These are phyloP conservation scores for Wickerhamomyces bisporus DNA, from an alignment of 805 yeast species.

Conservation along the genomic window DNA sequence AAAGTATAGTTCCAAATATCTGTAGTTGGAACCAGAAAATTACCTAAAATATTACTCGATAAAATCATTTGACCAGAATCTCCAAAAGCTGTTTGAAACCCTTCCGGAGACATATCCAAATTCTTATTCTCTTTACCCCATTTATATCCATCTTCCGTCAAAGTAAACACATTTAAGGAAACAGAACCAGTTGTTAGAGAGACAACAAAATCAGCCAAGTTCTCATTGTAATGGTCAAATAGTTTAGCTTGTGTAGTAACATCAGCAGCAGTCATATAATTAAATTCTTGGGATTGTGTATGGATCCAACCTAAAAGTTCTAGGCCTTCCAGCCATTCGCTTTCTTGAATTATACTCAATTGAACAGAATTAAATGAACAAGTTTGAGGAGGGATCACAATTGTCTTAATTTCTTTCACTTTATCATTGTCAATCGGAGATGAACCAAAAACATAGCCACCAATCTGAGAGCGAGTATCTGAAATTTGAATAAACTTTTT, in stretches of 20 bases:
- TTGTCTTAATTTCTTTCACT: slow-evolving; percentile 70
- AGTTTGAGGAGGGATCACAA: slow-evolving; percentile 83
- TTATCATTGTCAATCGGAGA: slow-evolving; percentile 67
- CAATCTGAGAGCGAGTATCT: slow-evolving; percentile 78
- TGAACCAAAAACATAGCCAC: slow-evolving; percentile 74
- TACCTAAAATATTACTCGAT: slow-evolving; percentile 73
- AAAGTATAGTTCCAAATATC: slow-evolving; percentile 90
- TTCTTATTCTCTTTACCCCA: slow-evolving; percentile 76
- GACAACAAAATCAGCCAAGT: slow-evolving; percentile 55
- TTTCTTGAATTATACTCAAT: slow-evolving; percentile 39
- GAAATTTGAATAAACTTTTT: slow-evolving; percentile 73
- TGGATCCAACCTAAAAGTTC: slow-evolving; percentile 95
- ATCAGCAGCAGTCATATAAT: slow-evolving; percentile 64
- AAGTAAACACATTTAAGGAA: slow-evolving; percentile 59
- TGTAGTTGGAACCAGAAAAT: slow-evolving; percentile 79
- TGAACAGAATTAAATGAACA: slow-evolving; percentile 60
- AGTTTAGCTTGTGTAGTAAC: slow-evolving; percentile 49
- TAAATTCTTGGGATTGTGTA: slow-evolving; percentile 66
- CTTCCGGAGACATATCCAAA: slow-evolving; percentile 51
- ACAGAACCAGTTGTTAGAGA: slow-evolving; percentile 82
- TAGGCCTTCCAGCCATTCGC: slow-evolving; percentile 48
- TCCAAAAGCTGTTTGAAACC: slow-evolving; percentile 58
- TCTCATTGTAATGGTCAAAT: slow-evolving; percentile 29
- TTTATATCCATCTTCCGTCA: slow-evolving; percentile 58
- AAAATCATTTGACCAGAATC: slow-evolving; percentile 62